Conservation (phyloP, 2,329 filamentous ascomycete species). For the Fusarium austroafricanum region DNA sequence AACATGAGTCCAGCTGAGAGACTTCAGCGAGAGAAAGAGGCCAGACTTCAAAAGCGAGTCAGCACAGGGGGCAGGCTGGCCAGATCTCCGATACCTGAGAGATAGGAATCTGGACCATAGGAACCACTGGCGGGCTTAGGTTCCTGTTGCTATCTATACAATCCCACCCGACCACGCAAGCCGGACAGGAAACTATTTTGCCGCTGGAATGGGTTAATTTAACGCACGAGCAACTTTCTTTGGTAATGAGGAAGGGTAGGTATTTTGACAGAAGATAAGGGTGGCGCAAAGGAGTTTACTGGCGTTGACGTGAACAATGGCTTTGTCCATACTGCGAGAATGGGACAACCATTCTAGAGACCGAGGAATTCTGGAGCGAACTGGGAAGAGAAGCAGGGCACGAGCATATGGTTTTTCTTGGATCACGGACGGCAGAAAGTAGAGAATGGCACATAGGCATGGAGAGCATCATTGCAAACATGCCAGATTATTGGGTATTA, state of each 20-base stretch:
- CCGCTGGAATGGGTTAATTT: conserved; percentile 14
- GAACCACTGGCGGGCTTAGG: conserved; percentile 54
- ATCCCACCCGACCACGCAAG: conserved; percentile 45
- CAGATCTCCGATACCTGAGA: conserved; percentile 72
- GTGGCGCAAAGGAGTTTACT: conserved; percentile 42
- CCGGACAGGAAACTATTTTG: conserved; percentile 32
- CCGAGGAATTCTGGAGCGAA: conserved; percentile 13
- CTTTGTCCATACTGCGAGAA: conserved; percentile 16
- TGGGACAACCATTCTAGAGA: conserved; percentile 16
- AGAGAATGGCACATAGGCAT: conserved; percentile 6
- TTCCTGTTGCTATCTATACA: conserved; percentile 53
- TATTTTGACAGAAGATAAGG: conserved; percentile 39
- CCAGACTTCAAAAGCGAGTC: conserved; percentile 79
- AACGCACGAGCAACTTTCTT: conserved; percentile 33
- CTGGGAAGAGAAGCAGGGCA: conserved; percentile 28
- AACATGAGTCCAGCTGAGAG: conserved; percentile 59
- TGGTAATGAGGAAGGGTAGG: conserved; percentile 37
- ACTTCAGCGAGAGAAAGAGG: conserved; percentile 72
- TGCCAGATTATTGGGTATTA: conserved; percentile 41
- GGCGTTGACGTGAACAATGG: conserved; percentile 37
- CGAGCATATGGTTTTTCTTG: conserved; percentile 12
- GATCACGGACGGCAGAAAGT: conserved; percentile 7
- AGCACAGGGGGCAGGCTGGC: conserved; percentile 81
- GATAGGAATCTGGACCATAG: conserved; percentile 61
- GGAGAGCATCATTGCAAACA: conserved; percentile 21